Evolutionary conservation across 176 grass and related monocot genomes (phyloP).

Genomic region (Bromus sterilis): DNA sequence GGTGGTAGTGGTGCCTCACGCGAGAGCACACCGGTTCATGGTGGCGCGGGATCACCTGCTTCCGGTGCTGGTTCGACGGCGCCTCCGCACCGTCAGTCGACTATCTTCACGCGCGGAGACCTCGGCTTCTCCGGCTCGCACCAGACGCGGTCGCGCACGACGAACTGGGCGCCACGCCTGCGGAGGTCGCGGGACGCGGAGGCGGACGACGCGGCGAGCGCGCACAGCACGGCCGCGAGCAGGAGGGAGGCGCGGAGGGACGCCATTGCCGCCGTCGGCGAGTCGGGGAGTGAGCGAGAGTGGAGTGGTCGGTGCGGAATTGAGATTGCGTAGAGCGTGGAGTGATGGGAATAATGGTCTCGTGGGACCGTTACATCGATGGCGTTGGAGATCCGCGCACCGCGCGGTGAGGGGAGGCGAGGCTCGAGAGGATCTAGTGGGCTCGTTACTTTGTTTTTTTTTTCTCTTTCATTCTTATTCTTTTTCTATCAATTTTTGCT

Average conservation of each 20-base stretch:
- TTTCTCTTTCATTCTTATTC: no score
- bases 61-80: no score
- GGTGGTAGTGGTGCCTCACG: no score
- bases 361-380: neutral
- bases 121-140: no score
- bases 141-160: slow-evolving; percentile 78
- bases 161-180: slow-evolving; percentile 24
- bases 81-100: no score
- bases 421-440: neutral
- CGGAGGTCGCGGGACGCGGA: slow-evolving; percentile 34
- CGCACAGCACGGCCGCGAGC: neutral
- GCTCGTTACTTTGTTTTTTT: neutral
- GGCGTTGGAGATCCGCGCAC: neutral
- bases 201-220: neutral
- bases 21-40: no score
- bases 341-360: neutral
- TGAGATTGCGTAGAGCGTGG: neutral
- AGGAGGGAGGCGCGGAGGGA: slow-evolving; percentile 5
- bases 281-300: neutral
- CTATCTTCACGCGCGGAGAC: no score
- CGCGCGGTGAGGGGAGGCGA: neutral
- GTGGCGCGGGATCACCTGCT: no score
- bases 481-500: no score
- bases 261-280: slow-evolving; percentile 1
- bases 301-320: neutral